Conservation (phyloP, 1,284 basidiomycete genomes). For the Schizophyllum amplum region DNA sequence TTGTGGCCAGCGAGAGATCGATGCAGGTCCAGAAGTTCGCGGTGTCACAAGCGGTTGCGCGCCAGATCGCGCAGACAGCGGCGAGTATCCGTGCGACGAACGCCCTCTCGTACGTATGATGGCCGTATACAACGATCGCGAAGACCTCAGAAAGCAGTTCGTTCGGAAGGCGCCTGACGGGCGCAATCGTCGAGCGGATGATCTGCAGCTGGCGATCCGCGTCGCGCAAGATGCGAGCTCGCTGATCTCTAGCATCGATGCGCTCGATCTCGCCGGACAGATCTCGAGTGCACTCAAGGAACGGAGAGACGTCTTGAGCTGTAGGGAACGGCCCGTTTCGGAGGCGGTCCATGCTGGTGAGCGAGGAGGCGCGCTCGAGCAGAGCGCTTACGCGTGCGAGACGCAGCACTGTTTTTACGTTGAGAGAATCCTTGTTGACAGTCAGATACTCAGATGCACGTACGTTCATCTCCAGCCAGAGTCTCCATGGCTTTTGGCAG, state of each 20-base stretch:
- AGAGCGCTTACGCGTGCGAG: background rate
- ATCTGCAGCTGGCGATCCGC: background rate
- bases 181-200: background rate
- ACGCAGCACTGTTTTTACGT: no score
- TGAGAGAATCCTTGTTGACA: no score
- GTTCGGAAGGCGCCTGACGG: background rate
- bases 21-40: background rate
- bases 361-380: background rate
- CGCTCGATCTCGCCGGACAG: background rate
- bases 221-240: background rate
- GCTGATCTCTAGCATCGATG: background rate
- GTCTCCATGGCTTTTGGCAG: no score
- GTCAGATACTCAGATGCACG: no score
- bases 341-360: background rate
- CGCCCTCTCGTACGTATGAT: background rate
- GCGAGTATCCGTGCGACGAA: background rate
- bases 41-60: background rate
- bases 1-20: background rate
- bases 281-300: background rate
- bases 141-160: background rate
- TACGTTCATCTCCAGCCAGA: no score
- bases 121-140: background rate
- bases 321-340: background rate
- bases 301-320: background rate
- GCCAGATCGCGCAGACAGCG: background rate